Base-by-base conservation (phyloP, 345 rosid genomes). In the Eucalyptus caleyi region DNA sequence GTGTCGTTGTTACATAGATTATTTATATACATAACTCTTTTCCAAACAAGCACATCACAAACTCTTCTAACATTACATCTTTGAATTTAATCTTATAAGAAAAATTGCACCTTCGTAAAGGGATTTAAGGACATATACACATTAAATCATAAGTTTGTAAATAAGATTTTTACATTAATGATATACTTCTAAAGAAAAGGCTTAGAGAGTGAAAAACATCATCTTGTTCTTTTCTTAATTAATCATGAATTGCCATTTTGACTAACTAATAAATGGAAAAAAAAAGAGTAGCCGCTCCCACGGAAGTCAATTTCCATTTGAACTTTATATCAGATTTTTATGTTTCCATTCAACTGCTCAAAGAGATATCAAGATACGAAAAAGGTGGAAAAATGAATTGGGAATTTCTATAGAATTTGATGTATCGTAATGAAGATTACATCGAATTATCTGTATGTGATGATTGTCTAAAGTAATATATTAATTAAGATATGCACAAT, bases 1-100 rank as follows among this genome's bases (percentile, higher is more conserved):
- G 0, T 18, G 1, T 53, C 24, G 4, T 1, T 53, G 4, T 0
- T 19, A 8, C 4, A 19, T 53, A 19, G 56, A 53, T 53, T 53
- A 21, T 53, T 53, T 53, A 53, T 53, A 53, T 53, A 53, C 56
- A 53, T 6, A 65, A 30, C 72, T 30, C 19, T 30, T 65, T 65
- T 65, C 37, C 72, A 65, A 15, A 65, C 19, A 65, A 30, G 72
- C 19, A 65, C 72, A 65, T n/a, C 9, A 4, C 32, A 65, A 30
- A 65, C 18, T 7, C 72, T n/a, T 2, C 72, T 16, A 30, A 30
- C 18, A n/a, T 16, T 65, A 30, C 37, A 65, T 30, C 16, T 65
- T 65, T 65, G 72, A 65, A 65, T 65, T 65, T 65, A 65, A 65
- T 65, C 72, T 65, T 30, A 6, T 14, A n/a, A 65, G 19, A 65